Percentiles rank a stretch among this genome's conserved stretches.
phyloP scores from a whole-genome alignment of 192 early-diverging fungal species.

The Entomortierella parvispora region DNA sequence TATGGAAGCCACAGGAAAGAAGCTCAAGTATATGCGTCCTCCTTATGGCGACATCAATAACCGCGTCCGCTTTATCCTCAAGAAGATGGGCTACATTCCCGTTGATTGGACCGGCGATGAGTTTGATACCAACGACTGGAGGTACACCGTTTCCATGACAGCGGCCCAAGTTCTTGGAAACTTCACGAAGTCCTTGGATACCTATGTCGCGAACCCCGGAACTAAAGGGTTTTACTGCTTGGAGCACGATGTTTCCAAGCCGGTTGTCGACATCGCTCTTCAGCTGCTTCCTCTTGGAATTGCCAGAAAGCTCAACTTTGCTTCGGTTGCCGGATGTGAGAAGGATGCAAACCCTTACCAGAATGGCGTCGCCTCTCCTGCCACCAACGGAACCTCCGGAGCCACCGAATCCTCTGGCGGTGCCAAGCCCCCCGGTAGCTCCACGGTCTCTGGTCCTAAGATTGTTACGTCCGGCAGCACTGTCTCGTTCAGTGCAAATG shows the following conservation, averaged over 20 bases:
- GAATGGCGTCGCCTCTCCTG: conserved; percentile 34
- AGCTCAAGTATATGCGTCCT: conserved; percentile 70
- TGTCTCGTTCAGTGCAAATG: too few relatives aligned
- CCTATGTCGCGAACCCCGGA: conserved; percentile 31
- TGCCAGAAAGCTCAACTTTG: conserved; percentile 36
- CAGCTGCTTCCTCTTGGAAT: conserved; percentile 51
- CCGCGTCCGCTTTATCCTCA: conserved; percentile 73
- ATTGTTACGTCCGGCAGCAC: neutral
- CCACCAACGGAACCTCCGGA: neutral
- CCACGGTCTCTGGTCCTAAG: neutral
- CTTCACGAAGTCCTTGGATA: conserved; percentile 30
- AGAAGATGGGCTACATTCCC: conserved; percentile 64
- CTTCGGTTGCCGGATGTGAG: conserved; percentile 46
- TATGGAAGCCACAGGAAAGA: conserved; percentile 59
- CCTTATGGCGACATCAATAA: conserved; percentile 80
- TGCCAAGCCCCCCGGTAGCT: conserved; percentile 5
- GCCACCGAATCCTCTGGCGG: neutral
- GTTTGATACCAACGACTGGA: conserved; percentile 58
- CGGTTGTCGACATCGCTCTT: conserved; percentile 54
- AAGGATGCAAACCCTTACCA: conserved; percentile 53
- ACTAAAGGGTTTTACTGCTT: conserved; percentile 58
- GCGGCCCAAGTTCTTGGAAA: conserved; percentile 33
- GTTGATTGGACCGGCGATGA: conserved; percentile 54
- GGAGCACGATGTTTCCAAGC: conserved; percentile 58
- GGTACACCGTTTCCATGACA: conserved; percentile 37